Evolutionary conservation across 495 filamentous ascomycete species (phyloP).

Genomic region (Hypoxylon subgilvum): DNA sequence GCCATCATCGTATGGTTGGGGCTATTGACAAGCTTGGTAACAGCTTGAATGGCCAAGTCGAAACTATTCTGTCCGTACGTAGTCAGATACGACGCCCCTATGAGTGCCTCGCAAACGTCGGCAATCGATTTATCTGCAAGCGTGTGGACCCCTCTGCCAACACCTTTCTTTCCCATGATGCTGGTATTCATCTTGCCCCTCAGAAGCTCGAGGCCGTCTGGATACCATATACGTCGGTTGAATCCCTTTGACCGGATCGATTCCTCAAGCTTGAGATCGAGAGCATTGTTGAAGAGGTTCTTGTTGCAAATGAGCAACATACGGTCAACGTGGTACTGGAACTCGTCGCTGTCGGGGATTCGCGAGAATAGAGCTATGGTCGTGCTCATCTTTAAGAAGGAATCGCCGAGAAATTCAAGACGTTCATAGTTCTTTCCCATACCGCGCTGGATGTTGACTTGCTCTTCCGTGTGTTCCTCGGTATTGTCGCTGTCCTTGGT

Average conservation of each 20-base stretch:
- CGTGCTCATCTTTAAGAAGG: slow-evolving; percentile 94
- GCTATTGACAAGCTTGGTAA: slow-evolving; percentile 74
- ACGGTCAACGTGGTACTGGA: slow-evolving; percentile 84
- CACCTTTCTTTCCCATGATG: slow-evolving; percentile 45
- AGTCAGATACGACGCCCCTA: slow-evolving; percentile 83
- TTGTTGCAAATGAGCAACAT: slow-evolving; percentile 94
- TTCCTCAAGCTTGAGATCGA: slow-evolving; percentile 69
- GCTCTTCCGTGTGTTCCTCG: slow-evolving; percentile 72
- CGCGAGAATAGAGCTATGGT: slow-evolving; percentile 80
- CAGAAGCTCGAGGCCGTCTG: slow-evolving; percentile 67
- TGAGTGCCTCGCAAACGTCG: slow-evolving; percentile 96
- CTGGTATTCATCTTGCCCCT: slow-evolving; percentile 50
- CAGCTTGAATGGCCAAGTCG: slow-evolving; percentile 82
- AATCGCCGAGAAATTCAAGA: slow-evolving; percentile 91
- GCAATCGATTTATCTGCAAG: slow-evolving; percentile 91
- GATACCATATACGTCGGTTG: slow-evolving; percentile 81
- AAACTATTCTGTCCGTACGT: slow-evolving; percentile 63
- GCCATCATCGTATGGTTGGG: slow-evolving; percentile 67
- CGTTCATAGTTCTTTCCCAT: slow-evolving; percentile 98
- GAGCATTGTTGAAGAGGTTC: slow-evolving; percentile 80
- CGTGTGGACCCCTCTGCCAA: slow-evolving; percentile 57
- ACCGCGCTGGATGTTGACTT: slow-evolving; percentile 78
- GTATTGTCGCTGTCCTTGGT: slow-evolving; percentile 95
- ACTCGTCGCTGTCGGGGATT: slow-evolving; percentile 81
- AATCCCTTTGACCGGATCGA: slow-evolving; percentile 85